phyloP scores from a whole-genome alignment of 2,329 filamentous ascomycete species.

The Neofusicoccum umdonicola region DNA sequence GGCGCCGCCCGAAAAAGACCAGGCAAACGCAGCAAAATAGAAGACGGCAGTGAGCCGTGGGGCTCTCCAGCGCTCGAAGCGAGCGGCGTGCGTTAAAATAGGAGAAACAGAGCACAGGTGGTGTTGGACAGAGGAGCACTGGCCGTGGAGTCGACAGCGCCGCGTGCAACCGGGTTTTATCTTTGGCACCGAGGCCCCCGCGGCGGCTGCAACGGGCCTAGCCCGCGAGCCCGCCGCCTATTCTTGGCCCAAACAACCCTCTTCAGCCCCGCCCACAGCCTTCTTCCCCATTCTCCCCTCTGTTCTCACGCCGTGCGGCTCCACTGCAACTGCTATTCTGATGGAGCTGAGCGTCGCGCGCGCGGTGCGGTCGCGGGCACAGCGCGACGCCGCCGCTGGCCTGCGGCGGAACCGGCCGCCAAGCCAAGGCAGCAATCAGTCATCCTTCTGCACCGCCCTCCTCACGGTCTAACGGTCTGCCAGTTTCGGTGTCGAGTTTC shows the following conservation, averaged over 20 bases:
- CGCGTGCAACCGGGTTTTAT: neutral
- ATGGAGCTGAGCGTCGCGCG: neutral
- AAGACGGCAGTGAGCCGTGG: neutral
- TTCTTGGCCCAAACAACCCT: neutral
- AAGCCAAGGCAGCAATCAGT: conserved; percentile 8
- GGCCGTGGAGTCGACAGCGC: neutral
- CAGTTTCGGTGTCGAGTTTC: neutral
- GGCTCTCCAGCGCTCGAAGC: neutral
- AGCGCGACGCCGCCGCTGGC: neutral
- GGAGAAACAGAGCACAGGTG: conserved; percentile 12
- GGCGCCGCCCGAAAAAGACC: neutral
- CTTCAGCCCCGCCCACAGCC: conserved; percentile 6
- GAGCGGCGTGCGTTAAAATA: neutral
- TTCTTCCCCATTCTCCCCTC: neutral
- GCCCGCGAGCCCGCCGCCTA: neutral
- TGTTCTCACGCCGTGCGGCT: neutral
- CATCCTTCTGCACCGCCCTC: conserved; percentile 6
- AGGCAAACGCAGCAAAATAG: neutral
- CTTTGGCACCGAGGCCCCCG: neutral
- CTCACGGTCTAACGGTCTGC: neutral
- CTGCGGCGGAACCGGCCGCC: neutral
- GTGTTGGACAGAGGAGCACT: neutral
- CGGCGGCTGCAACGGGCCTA: neutral
- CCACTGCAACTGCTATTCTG: conserved; percentile 8
- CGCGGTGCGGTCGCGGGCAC: neutral